Base-by-base conservation (phyloP, 2,329 filamentous ascomycete species). In the Lecanicillium sp. region DNA sequence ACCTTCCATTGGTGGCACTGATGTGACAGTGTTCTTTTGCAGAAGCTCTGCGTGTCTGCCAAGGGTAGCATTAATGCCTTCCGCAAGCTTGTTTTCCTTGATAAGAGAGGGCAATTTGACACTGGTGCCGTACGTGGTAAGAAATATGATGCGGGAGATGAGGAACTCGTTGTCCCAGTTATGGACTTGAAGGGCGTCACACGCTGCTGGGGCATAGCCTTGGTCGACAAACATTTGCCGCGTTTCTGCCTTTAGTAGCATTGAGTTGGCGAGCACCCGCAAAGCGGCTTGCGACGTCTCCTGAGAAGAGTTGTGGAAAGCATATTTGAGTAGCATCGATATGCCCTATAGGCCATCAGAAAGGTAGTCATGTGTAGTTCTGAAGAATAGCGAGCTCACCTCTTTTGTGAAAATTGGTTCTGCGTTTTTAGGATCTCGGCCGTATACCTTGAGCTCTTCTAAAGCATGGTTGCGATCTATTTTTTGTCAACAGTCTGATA, bases 91-190 rank as follows among this genome's bases (percentile, higher is more conserved):
- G 55, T 49, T 59, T 50, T 51, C 59, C 48, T 49, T 63, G 51
- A 57, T 68, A 66, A 65, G 65, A 60, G 60, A 75, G 19, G 50
- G 67, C 47, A 66, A 66, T 51, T 63, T 60, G 55, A 63, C 65
- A 45, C 64, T 69, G 53, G 62, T 43, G 74, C 64, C 70, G 60
- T 62, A 71, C 50, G 60, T 57, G 40, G 64, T 68, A 14, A 68
- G 66, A 43, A 65, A 59, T 31, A 64, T 56, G 46, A 65, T 56
- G 35, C 67, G 62, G 37, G 65, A 63, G 44, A 68, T 62, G 2
- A 96, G 69, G 58, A 96, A 95, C 54, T 96, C 89, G 49, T 94
- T 83, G 44, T 96, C 88, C 40, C 75, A 71, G 49, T 70, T 80
- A 45, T 87, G 82, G 41, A 72, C 79, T 69, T 82, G 82, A 30